Conservation (phyloP, 148 eudicot genomes). For the Fagopyrum tataricum region DNA sequence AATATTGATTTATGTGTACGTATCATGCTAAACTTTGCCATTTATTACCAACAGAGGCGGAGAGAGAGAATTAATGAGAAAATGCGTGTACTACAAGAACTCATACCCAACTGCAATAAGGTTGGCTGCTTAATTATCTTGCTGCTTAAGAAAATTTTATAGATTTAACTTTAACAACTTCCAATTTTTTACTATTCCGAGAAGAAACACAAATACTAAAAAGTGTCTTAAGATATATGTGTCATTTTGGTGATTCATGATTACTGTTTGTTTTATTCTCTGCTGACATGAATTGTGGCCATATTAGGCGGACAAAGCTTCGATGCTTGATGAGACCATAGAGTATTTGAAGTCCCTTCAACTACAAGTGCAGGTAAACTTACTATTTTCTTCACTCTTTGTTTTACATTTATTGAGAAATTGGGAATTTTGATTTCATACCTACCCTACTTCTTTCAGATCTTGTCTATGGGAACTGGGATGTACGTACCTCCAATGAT, state of each 20-base stretch:
- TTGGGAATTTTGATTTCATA: background rate
- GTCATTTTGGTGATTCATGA: background rate
- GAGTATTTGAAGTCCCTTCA: constrained; percentile 1
- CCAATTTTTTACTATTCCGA: background rate
- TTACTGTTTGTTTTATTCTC: background rate
- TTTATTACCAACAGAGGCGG: constrained; percentile 50
- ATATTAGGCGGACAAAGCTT: background rate
- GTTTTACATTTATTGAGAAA: background rate
- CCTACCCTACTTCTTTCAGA: constrained; percentile 30
- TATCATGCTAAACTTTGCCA: background rate
- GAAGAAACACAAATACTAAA: background rate
- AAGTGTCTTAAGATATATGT: background rate
- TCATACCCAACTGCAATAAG: constrained; percentile 95
- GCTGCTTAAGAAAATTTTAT: background rate
- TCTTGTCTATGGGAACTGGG: constrained; percentile 90
- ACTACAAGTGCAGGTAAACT: background rate
- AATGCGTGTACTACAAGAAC: constrained; percentile 95
- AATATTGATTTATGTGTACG: background rate
- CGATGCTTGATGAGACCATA: background rate
- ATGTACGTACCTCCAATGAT: constrained; percentile 85
- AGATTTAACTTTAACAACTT: background rate
- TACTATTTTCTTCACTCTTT: background rate
- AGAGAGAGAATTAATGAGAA: constrained; percentile 94
- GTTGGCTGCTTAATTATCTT: constrained; percentile 18
- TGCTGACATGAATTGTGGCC: background rate